Conservation (phyloP, 176 grass and related monocot species). For the Urochloa ruziziensis region DNA sequence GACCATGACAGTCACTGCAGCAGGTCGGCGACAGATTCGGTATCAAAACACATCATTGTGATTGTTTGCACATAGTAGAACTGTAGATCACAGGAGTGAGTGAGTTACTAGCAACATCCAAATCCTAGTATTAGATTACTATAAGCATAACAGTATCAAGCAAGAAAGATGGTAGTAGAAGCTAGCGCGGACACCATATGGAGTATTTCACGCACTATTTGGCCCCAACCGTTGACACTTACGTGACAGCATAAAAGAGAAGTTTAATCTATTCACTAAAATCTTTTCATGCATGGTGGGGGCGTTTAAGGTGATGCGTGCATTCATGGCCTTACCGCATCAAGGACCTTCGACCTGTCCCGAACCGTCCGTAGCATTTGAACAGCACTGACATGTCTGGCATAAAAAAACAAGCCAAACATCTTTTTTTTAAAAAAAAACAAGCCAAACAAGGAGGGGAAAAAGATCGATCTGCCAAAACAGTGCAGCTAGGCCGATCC, state of each 20-base stretch:
- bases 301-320: not conserved
- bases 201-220: no score
- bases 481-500: not conserved
- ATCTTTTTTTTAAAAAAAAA: no score
- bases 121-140: not conserved
- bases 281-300: not conserved
- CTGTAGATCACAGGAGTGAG: no score
- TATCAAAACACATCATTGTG: no score
- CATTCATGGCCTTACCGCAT: not conserved
- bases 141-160: not conserved
- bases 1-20: not conserved
- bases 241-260: not conserved
- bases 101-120: not conserved
- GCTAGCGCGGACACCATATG: not conserved
- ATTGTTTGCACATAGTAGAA: not conserved
- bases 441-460: no score
- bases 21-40: not conserved
- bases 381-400: not conserved
- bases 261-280: not conserved
- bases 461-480: not conserved
- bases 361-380: not conserved
- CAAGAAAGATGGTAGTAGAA: not conserved
- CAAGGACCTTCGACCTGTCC: not conserved
- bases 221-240: no score
- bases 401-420: not conserved